Evolutionary conservation across 257 asterid genomes (phyloP).

Genomic region (Gynochthodes officinalis): DNA sequence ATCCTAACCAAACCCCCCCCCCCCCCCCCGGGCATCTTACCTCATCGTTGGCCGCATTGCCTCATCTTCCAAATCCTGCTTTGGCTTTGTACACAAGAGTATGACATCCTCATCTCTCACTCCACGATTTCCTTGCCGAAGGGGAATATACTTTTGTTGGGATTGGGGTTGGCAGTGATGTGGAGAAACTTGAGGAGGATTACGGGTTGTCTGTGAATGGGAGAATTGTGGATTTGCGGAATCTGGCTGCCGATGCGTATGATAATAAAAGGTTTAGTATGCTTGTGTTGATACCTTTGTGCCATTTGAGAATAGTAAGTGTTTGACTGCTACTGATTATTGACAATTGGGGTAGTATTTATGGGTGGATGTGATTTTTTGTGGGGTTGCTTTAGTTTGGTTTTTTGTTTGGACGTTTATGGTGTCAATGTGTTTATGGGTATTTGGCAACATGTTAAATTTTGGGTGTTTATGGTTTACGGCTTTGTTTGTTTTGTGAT

Average conservation of each 20-base stretch:
- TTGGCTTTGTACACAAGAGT: too few relatives aligned
- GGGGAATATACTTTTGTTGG: conserved; percentile 24
- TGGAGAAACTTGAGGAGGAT: conserved; percentile 28
- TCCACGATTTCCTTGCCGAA: conserved; percentile 21
- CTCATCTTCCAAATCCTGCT: too few relatives aligned
- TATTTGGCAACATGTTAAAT: background rate
- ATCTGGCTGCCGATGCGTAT: conserved; percentile 17
- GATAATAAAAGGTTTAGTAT: conserved; percentile 6
- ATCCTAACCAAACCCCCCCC: too few relatives aligned
- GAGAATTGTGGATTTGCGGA: conserved; percentile 25
- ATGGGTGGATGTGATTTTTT: too few relatives aligned
- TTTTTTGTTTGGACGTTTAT: background rate
- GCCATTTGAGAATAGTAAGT: conserved; percentile 22
- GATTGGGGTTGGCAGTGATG: conserved; percentile 20
- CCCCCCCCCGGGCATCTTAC: too few relatives aligned
- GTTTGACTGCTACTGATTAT: conserved; percentile 13
- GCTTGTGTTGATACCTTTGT: conserved; percentile 38
- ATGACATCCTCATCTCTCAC: too few relatives aligned
- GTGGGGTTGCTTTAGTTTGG: background rate
- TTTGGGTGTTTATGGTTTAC: background rate
- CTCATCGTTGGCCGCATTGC: too few relatives aligned
- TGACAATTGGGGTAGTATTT: background rate
- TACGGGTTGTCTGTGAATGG: conserved; percentile 17
- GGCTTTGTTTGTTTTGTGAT: too few relatives aligned
- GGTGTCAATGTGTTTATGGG: background rate